phyloP scores from a whole-genome alignment of 768 basidiomycete species.

The Neoboletus magnificus region DNA sequence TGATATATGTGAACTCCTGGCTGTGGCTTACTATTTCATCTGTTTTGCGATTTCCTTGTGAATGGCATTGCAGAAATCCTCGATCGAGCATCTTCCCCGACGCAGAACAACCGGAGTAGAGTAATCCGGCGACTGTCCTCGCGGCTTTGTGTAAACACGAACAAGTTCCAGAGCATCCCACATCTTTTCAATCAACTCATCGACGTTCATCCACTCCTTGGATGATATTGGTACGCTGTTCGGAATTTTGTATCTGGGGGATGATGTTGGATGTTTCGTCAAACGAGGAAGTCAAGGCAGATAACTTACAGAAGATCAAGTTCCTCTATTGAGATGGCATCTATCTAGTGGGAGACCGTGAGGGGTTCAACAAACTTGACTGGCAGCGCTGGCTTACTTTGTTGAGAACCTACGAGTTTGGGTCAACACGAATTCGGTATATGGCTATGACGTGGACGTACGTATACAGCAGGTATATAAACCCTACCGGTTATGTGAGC shows the following conservation, averaged over 20 bases:
- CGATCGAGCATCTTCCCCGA: slow-evolving; percentile 59
- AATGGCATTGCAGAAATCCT: slow-evolving; percentile 90
- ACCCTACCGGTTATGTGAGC: slow-evolving; percentile 49
- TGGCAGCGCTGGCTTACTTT: slow-evolving; percentile 49
- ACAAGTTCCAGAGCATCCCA: slow-evolving; percentile 92
- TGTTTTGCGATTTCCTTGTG: slow-evolving; percentile 98
- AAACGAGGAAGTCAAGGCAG: slow-evolving; percentile 4
- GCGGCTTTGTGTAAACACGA: slow-evolving; percentile 95
- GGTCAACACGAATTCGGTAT: not conserved
- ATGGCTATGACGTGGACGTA: slow-evolving; percentile 35
- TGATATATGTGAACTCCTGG: not conserved
- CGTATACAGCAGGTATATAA: slow-evolving; percentile 90
- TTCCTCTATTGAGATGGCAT: slow-evolving; percentile 98
- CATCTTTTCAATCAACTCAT: slow-evolving; percentile 91
- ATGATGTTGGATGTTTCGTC: not conserved
- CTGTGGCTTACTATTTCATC: slow-evolving; percentile 80
- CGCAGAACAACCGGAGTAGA: slow-evolving; percentile 84
- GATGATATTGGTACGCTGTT: slow-evolving; percentile 94
- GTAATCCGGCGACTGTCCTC: slow-evolving; percentile 90
- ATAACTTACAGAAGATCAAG: slow-evolving; percentile 74
- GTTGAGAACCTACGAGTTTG: slow-evolving; percentile 61
- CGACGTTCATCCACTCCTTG: slow-evolving; percentile 92
- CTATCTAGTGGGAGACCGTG: slow-evolving; percentile 55
- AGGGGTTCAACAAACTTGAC: not conserved
- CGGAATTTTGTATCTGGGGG: slow-evolving; percentile 83